A percentile compares a stretch with the other conserved stretches of the same genome.
These are phyloP conservation scores for Chytriomyces hyalinus DNA, from an alignment of 192 early-diverging fungal genomes.

Conservation along the genomic window DNA sequence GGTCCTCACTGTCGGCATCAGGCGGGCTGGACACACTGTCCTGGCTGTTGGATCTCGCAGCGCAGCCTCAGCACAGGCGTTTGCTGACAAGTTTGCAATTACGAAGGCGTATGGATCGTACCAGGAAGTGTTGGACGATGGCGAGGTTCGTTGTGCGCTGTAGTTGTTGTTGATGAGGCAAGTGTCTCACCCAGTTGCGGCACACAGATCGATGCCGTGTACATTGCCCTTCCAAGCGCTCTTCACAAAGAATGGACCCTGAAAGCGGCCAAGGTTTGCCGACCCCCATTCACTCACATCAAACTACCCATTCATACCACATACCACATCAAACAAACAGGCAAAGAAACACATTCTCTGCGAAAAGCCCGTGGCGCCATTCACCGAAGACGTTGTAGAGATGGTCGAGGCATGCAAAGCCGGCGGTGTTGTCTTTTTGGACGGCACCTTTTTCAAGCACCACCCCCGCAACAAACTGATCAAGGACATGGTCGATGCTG, in stretches of 20 bases:
- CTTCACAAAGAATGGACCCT: conserved; percentile 37
- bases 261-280: conserved; percentile 23
- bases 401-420: conserved; percentile 30
- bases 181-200: background rate
- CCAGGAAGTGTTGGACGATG: conserved; percentile 29
- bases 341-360: conserved; percentile 41
- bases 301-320: no score
- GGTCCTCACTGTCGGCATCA: conserved; percentile 36
- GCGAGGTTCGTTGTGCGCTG: background rate
- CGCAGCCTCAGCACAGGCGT: conserved; percentile 7
- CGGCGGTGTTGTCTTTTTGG: conserved; percentile 32
- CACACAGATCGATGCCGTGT: conserved; percentile 32
- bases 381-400: conserved; percentile 21
- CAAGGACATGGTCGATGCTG: conserved; percentile 26
- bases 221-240: conserved; percentile 31
- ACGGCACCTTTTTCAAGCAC: conserved; percentile 40
- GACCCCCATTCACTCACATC: background rate
- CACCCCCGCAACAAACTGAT: conserved; percentile 33
- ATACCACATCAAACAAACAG: background rate
- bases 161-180: background rate
- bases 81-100: conserved; percentile 27
- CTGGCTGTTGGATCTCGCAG: conserved; percentile 28
- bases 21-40: conserved; percentile 18
- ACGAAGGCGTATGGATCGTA: conserved; percentile 28
- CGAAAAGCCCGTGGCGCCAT: conserved; percentile 37